Evolutionary conservation across 257 asterid species (phyloP).

Genomic region (Solanum peruvianum): DNA sequence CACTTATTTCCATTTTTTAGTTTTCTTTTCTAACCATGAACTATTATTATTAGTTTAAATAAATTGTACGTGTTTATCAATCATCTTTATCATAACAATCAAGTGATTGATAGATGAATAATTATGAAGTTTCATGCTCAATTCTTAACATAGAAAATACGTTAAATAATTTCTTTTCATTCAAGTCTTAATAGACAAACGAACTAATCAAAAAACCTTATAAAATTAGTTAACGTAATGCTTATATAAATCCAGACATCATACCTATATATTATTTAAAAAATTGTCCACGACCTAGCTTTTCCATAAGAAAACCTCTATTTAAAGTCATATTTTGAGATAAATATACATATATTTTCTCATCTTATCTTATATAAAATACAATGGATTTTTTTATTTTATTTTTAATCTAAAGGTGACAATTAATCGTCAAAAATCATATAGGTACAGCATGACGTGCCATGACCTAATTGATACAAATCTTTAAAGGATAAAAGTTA

Average conservation of each 20-base stretch:
- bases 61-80: not conserved
- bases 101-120: not conserved
- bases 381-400: not conserved
- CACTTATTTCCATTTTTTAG: not conserved
- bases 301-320: not conserved
- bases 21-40: not conserved
- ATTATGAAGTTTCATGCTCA: not conserved
- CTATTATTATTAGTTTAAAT: not conserved
- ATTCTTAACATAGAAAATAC: not conserved
- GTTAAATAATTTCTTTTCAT: fast-evolving
- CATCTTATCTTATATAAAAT: too few relatives aligned
- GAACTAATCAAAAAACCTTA: not conserved
- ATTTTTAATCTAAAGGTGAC: not conserved
- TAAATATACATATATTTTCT: not conserved
- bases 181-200: not conserved
- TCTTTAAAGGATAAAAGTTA: not conserved
- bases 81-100: not conserved
- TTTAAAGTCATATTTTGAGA: too few relatives aligned
- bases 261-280: too few relatives aligned
- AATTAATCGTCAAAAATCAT: not conserved
- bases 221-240: not conserved
- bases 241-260: not conserved
- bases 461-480: not conserved
- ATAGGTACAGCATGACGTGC: not conserved
- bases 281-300: not conserved